These are phyloP conservation scores for Metarhizium sp. DNA, from an alignment of 2,329 filamentous ascomycete species.

Conservation along the genomic window DNA sequence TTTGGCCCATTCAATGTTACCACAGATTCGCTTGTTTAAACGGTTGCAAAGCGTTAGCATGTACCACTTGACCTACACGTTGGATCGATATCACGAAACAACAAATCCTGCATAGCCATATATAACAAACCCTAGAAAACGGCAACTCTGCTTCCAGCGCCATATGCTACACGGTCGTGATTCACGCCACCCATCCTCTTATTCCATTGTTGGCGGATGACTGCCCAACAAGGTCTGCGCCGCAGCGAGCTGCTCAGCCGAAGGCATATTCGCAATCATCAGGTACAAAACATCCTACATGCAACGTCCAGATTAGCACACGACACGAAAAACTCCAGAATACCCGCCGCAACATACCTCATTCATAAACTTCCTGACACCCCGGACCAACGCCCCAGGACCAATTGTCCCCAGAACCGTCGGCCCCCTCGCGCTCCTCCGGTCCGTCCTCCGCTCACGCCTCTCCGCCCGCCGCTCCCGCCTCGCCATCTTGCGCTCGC, in stretches of 20 bases:
- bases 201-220: neutral
- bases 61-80: no score
- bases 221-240: conserved; percentile 1
- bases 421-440: conserved; percentile 1
- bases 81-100: no score
- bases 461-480: neutral
- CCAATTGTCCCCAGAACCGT: conserved; percentile 3
- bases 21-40: no score
- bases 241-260: conserved; percentile 6
- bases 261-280: conserved; percentile 9
- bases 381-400: conserved; percentile 3
- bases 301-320: neutral
- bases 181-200: no score
- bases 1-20: no score
- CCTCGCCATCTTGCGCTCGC: neutral
- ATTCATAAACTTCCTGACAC: conserved; percentile 7
- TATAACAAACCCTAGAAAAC: no score
- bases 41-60: no score
- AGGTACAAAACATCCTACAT: conserved; percentile 8
- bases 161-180: no score
- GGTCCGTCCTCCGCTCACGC: neutral
- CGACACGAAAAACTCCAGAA: no score
- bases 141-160: no score
- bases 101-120: no score
- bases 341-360: conserved; percentile 1